These are phyloP conservation scores for Heteromeles arbutifolia DNA, from an alignment of 306 rosid species.

Conservation along the genomic window DNA sequence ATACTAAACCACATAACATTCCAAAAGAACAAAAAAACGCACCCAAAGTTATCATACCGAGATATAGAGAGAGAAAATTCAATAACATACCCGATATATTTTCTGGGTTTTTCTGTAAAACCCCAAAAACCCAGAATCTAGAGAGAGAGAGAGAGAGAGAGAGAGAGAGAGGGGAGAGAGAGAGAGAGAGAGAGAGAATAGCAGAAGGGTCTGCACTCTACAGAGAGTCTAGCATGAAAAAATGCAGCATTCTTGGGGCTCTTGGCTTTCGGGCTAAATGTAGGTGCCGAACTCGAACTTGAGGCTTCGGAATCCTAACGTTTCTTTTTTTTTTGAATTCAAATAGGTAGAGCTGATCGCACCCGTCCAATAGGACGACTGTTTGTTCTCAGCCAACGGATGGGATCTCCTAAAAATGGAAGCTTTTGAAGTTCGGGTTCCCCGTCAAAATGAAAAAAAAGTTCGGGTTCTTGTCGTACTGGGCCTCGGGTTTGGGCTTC, in stretches of 20 bases:
- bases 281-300: constrained; percentile 9
- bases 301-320: constrained; percentile 35
- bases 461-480: background rate
- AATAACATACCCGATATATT: constrained; percentile 13
- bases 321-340: constrained; percentile 48
- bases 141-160: background rate
- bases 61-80: constrained; percentile 2
- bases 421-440: background rate
- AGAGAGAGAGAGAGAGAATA: background rate
- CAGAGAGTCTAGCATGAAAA: background rate
- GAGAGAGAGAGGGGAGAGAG: background rate
- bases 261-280: background rate
- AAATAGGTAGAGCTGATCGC: constrained; percentile 25
- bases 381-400: constrained; percentile 5
- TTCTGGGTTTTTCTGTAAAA: constrained; percentile 7
- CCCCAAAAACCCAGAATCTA: constrained; percentile 4
- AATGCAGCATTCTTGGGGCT: background rate
- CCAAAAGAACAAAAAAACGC: constrained; percentile 2
- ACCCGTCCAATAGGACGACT: background rate
- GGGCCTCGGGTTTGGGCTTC: background rate
- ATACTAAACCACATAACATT: background rate
- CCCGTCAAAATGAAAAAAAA: too few relatives aligned
- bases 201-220: background rate
- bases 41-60: background rate
- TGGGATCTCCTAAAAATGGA: background rate